Evolutionary conservation across 257 asterid genomes (phyloP).

Genomic region (Parsonsia alboflavescens): DNA sequence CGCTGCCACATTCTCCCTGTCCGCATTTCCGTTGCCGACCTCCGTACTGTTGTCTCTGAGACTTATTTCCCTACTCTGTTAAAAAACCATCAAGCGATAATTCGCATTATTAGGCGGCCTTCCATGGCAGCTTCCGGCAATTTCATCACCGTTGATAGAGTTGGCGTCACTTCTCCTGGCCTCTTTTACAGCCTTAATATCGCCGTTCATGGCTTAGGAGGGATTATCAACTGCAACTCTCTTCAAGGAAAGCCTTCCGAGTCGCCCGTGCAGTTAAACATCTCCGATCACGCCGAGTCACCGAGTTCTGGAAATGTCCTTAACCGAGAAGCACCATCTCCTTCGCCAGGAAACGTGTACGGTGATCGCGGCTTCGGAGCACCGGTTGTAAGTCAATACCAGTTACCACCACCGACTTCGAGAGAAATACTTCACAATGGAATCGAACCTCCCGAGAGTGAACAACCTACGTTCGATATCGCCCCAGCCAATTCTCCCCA

Average conservation of each 20-base stretch:
- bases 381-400: slow-evolving; percentile 5
- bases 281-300: not conserved
- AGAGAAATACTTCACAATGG: not conserved
- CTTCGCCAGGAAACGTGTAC: not conserved
- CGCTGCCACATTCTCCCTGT: slow-evolving; percentile 34
- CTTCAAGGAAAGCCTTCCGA: not conserved
- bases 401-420: slow-evolving; percentile 10
- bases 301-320: not conserved
- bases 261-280: not conserved
- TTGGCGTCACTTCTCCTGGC: slow-evolving; percentile 22
- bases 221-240: slow-evolving; percentile 19
- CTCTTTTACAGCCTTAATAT: slow-evolving; percentile 26
- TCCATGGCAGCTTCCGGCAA: not conserved
- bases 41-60: slow-evolving; percentile 15
- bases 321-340: not conserved
- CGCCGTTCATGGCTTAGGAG: slow-evolving; percentile 36
- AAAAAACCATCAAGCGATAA: not conserved
- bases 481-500: not conserved
- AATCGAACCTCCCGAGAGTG: slow-evolving; percentile 10
- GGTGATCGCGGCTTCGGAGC: not conserved
- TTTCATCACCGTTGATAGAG: slow-evolving; percentile 17
- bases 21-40: slow-evolving; percentile 19
- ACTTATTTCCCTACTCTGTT: slow-evolving; percentile 15
- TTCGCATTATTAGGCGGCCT: slow-evolving; percentile 1
- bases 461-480: not conserved